Conservation (phyloP, 805 yeast genomes). For the Hyphopichia homilentoma region DNA sequence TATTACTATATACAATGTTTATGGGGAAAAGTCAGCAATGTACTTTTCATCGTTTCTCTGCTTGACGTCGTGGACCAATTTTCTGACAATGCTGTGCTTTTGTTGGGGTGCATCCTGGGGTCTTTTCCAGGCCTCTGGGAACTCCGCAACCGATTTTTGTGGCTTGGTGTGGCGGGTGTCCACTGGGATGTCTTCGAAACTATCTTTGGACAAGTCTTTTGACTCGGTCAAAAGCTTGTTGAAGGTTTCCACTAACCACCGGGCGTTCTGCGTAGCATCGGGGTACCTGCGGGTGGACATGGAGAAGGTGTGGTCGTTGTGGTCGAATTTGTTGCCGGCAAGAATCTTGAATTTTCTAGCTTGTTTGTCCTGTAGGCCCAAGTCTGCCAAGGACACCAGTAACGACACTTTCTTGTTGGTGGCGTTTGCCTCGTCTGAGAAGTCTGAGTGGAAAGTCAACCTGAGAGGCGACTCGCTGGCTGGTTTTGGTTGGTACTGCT, state of each 20-base stretch:
- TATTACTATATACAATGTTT: no score
- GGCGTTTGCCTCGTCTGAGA: slow-evolving; percentile 67
- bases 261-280: slow-evolving; percentile 84
- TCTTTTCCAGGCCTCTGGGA: slow-evolving; percentile 76
- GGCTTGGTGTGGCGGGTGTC: slow-evolving; percentile 67
- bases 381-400: slow-evolving; percentile 48
- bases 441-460: slow-evolving; percentile 65
- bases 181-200: slow-evolving; percentile 74
- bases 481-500: slow-evolving; percentile 54
- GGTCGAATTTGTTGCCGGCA: slow-evolving; percentile 75
- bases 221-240: slow-evolving; percentile 61
- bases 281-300: slow-evolving; percentile 63
- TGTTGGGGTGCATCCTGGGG: slow-evolving; percentile 64
- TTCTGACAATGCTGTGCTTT: slow-evolving; percentile 30
- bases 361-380: slow-evolving; percentile 49
- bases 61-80: slow-evolving; percentile 30
- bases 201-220: slow-evolving; percentile 54
- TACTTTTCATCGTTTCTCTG: slow-evolving; percentile 29
- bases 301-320: slow-evolving; percentile 53
- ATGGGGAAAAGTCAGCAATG: slow-evolving; percentile 21
- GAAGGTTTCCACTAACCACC: slow-evolving; percentile 62
- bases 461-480: slow-evolving; percentile 48
- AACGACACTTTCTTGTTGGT: slow-evolving; percentile 64
- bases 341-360: slow-evolving; percentile 74
- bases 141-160: slow-evolving; percentile 37